A percentile compares a stretch with the other conserved stretches of the same genome.
Conservation (phyloP, 2,329 filamentous ascomycete species). For the Trichophyton simii region DNA sequence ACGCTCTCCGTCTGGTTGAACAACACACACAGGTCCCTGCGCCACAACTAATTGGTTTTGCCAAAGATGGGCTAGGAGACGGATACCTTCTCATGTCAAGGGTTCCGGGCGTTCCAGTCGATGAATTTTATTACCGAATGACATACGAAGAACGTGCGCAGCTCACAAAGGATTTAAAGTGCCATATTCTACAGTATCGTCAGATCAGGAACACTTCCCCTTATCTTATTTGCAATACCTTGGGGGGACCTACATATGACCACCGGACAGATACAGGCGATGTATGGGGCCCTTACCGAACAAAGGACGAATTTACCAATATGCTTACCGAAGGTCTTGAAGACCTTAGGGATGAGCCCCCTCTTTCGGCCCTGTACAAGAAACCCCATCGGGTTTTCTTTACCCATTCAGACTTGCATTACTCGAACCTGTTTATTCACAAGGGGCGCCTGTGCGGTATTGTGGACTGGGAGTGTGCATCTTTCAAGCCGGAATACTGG, state of each 20-base stretch:
- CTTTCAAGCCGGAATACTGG: conserved; percentile 13
- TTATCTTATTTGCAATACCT: conserved; percentile 9
- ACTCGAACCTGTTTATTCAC: conserved; percentile 10
- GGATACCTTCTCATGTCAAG: conserved; percentile 13
- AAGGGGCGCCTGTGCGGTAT: conserved; percentile 8
- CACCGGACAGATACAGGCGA: conserved; percentile 4
- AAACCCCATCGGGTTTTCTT: conserved; percentile 10
- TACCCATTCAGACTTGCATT: conserved; percentile 11
- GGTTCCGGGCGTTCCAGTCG: conserved; percentile 5
- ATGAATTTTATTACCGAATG: conserved; percentile 6
- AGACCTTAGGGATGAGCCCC: background rate
- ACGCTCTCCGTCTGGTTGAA: conserved; percentile 11
- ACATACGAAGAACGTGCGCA: conserved; percentile 12
- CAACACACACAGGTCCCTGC: conserved; percentile 10
- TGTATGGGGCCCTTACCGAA: conserved; percentile 8
- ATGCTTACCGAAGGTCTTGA: background rate
- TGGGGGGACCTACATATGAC: conserved; percentile 11
- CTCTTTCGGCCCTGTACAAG: conserved; percentile 4
- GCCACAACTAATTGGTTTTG: conserved; percentile 10
- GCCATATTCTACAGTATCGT: conserved; percentile 10
- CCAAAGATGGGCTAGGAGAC: background rate
- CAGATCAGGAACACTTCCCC: conserved; percentile 8
- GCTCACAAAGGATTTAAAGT: conserved; percentile 9
- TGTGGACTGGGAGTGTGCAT: conserved; percentile 12
- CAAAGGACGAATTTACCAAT: conserved; percentile 9